Evolutionary conservation across 1,284 basidiomycete species (phyloP).

Genomic region (Microbotryum saponariae): DNA sequence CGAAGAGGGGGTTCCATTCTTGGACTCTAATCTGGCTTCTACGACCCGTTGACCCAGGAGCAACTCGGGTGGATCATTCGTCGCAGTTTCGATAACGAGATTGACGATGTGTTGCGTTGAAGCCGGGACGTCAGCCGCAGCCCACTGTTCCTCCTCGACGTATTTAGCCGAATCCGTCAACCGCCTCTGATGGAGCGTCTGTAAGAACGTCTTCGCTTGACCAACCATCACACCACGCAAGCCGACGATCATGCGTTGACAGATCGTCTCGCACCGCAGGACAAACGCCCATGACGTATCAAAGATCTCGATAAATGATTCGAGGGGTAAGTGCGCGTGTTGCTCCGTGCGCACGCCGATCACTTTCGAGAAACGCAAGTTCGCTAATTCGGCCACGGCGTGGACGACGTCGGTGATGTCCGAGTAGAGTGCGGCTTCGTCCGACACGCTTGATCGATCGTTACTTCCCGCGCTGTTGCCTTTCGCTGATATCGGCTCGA

Average conservation of each 20-base stretch:
- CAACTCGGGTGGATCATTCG: constrained; percentile 68
- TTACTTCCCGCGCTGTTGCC: too few relatives aligned
- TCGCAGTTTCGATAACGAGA: constrained; percentile 69
- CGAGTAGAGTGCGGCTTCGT: constrained; percentile 33
- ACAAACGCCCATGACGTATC: constrained; percentile 83
- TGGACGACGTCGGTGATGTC: constrained; percentile 65
- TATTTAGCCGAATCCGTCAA: constrained; percentile 75
- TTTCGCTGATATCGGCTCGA: too few relatives aligned
- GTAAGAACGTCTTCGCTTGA: constrained; percentile 81
- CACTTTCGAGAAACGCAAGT: constrained; percentile 69
- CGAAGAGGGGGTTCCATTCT: not conserved
- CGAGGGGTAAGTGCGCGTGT: constrained; percentile 62
- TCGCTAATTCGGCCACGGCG: constrained; percentile 73
- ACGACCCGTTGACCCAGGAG: constrained; percentile 40
- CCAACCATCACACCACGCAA: constrained; percentile 72
- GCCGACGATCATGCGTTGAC: constrained; percentile 82
- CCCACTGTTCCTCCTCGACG: constrained; percentile 88
- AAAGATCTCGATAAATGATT: constrained; percentile 73
- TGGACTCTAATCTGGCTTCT: not conserved
- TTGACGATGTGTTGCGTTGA: constrained; percentile 63
- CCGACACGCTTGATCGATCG: not conserved
- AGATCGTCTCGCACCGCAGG: constrained; percentile 72
- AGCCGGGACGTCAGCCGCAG: constrained; percentile 63
- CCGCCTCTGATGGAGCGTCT: constrained; percentile 73
- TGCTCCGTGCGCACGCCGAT: constrained; percentile 67